These are phyloP conservation scores for Datisca glomerata DNA, from an alignment of 306 rosid species.

Conservation along the genomic window DNA sequence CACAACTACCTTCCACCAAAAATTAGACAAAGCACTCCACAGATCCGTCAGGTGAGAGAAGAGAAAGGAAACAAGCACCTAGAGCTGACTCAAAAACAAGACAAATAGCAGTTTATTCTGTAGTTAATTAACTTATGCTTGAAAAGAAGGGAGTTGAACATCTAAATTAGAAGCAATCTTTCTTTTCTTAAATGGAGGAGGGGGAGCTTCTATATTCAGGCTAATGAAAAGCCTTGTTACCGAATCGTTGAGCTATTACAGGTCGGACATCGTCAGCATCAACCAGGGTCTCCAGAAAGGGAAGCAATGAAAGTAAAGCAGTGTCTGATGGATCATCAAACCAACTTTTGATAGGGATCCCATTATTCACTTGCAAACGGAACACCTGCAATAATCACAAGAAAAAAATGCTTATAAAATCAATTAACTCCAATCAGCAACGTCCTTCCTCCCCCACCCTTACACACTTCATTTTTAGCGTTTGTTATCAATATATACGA, in stretches of 20 bases:
- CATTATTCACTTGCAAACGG: constrained; percentile 94
- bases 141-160: constrained; percentile 26
- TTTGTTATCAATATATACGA: too few species aligned
- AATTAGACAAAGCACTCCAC: constrained; percentile 44
- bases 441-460: too few species aligned
- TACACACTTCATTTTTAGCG: too few species aligned
- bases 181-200: constrained; percentile 25
- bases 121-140: constrained; percentile 54
- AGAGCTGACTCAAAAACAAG: constrained; percentile 41
- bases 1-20: constrained; percentile 67
- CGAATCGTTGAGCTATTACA: constrained; percentile 71
- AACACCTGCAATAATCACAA: constrained; percentile 68
- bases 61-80: constrained; percentile 23
- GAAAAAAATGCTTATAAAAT: too few species aligned
- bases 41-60: constrained; percentile 44
- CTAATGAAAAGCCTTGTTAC: constrained; percentile 71
- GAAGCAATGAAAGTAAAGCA: constrained; percentile 85
- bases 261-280: constrained; percentile 96
- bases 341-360: constrained; percentile 99
- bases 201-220: constrained; percentile 43
- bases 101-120: constrained; percentile 40
- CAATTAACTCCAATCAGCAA: too few species aligned
- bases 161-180: constrained; percentile 41
- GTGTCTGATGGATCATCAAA: constrained; percentile 82
- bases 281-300: constrained; percentile 88